Conservation (phyloP, 495 filamentous ascomycete species). For the Daldinia bambusicola region DNA sequence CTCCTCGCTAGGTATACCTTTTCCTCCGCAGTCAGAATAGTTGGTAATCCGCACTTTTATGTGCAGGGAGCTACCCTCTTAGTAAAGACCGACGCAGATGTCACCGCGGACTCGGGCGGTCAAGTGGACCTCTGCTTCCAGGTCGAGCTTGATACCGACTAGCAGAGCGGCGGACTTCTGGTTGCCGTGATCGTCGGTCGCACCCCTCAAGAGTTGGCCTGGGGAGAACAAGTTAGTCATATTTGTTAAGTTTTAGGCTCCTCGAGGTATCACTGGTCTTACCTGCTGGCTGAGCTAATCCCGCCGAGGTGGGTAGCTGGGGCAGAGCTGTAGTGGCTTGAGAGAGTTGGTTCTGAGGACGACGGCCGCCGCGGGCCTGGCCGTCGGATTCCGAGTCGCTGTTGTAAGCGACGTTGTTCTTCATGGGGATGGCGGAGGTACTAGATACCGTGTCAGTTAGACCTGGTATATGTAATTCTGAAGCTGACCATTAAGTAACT, state of each 20-base stretch:
- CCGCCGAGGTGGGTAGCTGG: constrained; percentile 51
- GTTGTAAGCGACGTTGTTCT: constrained; percentile 45
- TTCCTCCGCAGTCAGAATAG: constrained; percentile 14
- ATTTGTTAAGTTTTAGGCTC: too few species aligned
- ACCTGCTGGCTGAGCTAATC: constrained; percentile 55
- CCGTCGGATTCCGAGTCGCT: constrained; percentile 47
- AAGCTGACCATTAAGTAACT: constrained; percentile 26
- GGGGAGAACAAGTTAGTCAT: not conserved
- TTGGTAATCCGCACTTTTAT: not conserved
- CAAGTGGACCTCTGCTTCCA: constrained; percentile 59
- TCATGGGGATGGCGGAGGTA: constrained; percentile 43
- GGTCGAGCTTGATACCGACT: constrained; percentile 60
- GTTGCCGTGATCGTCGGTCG: constrained; percentile 56
- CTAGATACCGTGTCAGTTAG: constrained; percentile 30
- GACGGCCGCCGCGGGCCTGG: constrained; percentile 46
- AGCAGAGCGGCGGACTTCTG: constrained; percentile 56
- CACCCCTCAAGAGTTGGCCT: constrained; percentile 54
- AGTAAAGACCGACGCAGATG: constrained; percentile 52
- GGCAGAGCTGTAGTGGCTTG: constrained; percentile 42
- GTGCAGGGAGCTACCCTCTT: constrained; percentile 7
- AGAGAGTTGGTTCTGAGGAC: constrained; percentile 41
- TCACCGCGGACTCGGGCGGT: constrained; percentile 59
- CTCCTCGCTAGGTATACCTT: constrained; percentile 14
- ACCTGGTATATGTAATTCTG: not conserved
- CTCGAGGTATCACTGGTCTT: constrained; percentile 22